Base-by-base conservation (phyloP, 2,329 filamentous ascomycete genomes). In the Lecanicillium sp. region DNA sequence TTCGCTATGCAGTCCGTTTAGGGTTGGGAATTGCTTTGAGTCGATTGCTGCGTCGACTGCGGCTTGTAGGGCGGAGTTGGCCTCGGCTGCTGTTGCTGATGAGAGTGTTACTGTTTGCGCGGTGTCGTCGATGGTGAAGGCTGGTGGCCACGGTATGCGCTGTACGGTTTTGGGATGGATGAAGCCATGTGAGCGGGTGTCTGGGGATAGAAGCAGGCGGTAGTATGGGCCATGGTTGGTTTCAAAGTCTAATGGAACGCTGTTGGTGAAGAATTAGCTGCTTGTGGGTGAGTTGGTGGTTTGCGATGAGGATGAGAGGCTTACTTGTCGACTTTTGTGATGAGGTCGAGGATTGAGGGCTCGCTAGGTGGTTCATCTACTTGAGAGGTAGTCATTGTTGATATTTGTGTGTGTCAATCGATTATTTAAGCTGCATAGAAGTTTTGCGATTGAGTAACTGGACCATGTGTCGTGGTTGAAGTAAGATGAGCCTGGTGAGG, bases 131-230 rank as follows among this genome's bases (percentile, higher is more conserved):
- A 70, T 43, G 34, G 36, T 31, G 47, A 71, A 68, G 15, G 54
- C 45, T 1, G 53, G 3, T 0, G 67, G 67, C 65, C 66, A 70
- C 4, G 68, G 68, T 57, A 75, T 68, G 29, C 58, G 56, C 20
- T 57, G 41, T 12, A 73, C 64, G 13, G 62, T 70, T 34, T 53
- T 53, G 3, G 64, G 62, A 35, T 67, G 62, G 33, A 75, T 58
- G 54, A 71, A 70, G 46, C 71, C 71, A 43, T 75, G 70, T 1
- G 67, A 58, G 4, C 64, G 58, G 14, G 56, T 42, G 42, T 74
- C 70, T 3, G 61, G 52, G 2, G 63, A 58, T 9, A 75, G 57
- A 8, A 61, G 50, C 25, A 75, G 63, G 41, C 57, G 59, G 46
- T 71, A 74, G 44, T 70, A 64, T 4, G 58, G 59, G 8, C 27